A percentile compares a stretch with the other conserved stretches of the same genome.
phyloP scores from a whole-genome alignment of 2,329 filamentous ascomycete species.

The Talaromyces marneffei region DNA sequence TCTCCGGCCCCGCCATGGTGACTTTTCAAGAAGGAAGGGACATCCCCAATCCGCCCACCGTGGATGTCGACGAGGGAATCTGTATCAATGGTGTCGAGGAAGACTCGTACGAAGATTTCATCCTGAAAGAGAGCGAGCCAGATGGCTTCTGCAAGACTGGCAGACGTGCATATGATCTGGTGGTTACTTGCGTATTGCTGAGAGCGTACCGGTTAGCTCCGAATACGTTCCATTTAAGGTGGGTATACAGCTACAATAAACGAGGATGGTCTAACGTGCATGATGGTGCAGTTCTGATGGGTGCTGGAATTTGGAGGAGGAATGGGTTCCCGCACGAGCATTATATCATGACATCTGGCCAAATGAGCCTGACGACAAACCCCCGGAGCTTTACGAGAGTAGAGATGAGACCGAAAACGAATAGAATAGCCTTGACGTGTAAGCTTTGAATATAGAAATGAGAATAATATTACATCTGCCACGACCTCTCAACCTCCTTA shows the following conservation, averaged over 20 bases:
- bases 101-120: background rate
- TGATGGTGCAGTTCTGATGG: background rate
- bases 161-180: background rate
- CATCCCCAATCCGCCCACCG: background rate
- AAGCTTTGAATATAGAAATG: background rate
- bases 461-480: constrained; percentile 10
- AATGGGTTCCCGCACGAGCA: background rate
- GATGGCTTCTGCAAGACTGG: background rate
- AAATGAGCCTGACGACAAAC: background rate
- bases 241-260: background rate
- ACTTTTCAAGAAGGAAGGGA: background rate
- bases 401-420: background rate
- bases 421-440: background rate
- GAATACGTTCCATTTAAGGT: background rate
- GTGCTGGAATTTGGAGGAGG: background rate
- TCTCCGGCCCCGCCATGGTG: background rate
- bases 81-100: background rate
- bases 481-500: constrained; percentile 26
- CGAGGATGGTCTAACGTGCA: background rate
- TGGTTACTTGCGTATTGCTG: background rate
- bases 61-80: background rate
- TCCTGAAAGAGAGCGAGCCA: background rate
- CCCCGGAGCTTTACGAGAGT: background rate
- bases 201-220: background rate
- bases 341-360: background rate